phyloP scores from a whole-genome alignment of 2,329 filamentous ascomycete genomes.

The Orbilia quercus region DNA sequence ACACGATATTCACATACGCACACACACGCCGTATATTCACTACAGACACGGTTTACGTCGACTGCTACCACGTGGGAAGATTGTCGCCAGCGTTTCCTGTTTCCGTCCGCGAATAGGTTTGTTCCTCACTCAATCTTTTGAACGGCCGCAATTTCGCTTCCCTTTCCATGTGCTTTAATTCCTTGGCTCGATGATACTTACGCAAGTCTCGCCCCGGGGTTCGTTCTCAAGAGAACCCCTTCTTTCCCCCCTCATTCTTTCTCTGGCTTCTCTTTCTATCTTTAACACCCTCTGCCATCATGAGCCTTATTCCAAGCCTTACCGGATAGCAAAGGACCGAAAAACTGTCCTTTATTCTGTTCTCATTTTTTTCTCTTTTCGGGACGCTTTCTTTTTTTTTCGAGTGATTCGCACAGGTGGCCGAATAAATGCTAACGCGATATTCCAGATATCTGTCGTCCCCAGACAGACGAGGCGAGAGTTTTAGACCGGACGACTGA shows the following conservation, averaged over 20 bases:
- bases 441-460: slow-evolving; percentile 25
- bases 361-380: slow-evolving; percentile 6
- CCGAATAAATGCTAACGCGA: slow-evolving; percentile 38
- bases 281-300: slow-evolving; percentile 23
- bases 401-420: neutral
- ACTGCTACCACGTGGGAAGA: slow-evolving; percentile 22
- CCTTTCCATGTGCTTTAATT: slow-evolving; percentile 18
- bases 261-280: slow-evolving; percentile 47
- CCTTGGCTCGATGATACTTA: slow-evolving; percentile 30
- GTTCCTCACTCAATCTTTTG: slow-evolving; percentile 37
- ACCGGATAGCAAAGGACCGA: slow-evolving; percentile 16
- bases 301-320: slow-evolving; percentile 39
- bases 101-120: slow-evolving; percentile 47
- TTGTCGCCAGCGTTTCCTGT: neutral
- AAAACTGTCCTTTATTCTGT: slow-evolving; percentile 32
- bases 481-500: slow-evolving; percentile 15
- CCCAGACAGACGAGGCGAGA: slow-evolving; percentile 18
- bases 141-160: slow-evolving; percentile 51
- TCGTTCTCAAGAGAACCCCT: slow-evolving; percentile 8
- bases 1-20: too few relatives aligned
- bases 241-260: neutral
- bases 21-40: too few relatives aligned
- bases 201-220: slow-evolving; percentile 26
- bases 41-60: neutral
- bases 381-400: too few relatives aligned